Evolutionary conservation across 2,329 filamentous ascomycete genomes (phyloP).

Genomic region (Raffaelea deltoideospora): DNA sequence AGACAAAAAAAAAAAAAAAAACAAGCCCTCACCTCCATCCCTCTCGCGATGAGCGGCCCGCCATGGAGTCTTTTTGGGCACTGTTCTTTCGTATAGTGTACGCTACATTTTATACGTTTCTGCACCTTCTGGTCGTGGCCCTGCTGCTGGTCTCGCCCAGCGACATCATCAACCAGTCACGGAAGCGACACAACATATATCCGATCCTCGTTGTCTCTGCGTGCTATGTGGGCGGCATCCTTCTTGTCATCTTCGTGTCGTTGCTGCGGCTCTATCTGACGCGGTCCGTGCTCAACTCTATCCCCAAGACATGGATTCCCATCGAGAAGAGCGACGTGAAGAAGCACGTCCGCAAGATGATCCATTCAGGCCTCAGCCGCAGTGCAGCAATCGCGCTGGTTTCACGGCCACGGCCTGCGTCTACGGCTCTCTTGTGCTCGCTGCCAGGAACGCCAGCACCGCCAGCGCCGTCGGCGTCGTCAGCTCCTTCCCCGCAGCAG

Average conservation of each 20-base stretch:
- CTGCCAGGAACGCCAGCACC: no score
- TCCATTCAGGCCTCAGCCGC: conserved; percentile 54
- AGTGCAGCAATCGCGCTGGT: conserved; percentile 75
- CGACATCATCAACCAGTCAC: conserved; percentile 67
- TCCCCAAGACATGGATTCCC: conserved; percentile 77
- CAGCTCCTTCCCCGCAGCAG: no score
- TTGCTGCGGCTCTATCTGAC: conserved; percentile 76
- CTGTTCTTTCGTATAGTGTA: conserved; percentile 70
- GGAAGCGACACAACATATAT: conserved; percentile 48
- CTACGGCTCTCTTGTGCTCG: neutral
- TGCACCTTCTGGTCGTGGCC: conserved; percentile 57
- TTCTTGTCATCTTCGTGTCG: conserved; percentile 64
- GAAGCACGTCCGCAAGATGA: conserved; percentile 58
- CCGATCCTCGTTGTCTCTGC: conserved; percentile 74
- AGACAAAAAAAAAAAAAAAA: no score
- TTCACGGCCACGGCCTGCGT: conserved; percentile 51
- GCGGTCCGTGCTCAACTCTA: conserved; percentile 59
- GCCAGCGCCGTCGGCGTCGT: no score
- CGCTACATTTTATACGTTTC: conserved; percentile 58
- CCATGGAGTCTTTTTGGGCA: conserved; percentile 26
- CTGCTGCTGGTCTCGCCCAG: conserved; percentile 68
- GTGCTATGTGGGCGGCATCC: conserved; percentile 56
- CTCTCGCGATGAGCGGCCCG: no score
- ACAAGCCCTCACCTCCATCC: no score
- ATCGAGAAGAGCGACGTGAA: conserved; percentile 73